Evolutionary conservation across 192 early-diverging fungal species (phyloP).

Genomic region (Mortierella alpina): DNA sequence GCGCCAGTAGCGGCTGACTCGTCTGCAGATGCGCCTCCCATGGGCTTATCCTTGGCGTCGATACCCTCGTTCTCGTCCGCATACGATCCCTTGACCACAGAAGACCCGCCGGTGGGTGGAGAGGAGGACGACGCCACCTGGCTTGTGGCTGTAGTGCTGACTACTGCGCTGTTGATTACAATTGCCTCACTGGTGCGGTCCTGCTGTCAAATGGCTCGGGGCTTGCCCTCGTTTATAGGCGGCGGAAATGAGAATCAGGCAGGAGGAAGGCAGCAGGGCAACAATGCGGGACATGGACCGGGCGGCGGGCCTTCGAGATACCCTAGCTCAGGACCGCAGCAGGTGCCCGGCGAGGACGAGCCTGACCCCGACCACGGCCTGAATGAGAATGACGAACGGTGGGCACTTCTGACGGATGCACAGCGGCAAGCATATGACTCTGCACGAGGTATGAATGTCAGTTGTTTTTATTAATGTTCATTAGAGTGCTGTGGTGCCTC

Average conservation of each 20-base stretch:
- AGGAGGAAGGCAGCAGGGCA: neutral
- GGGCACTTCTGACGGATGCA: constrained; percentile 34
- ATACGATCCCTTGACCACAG: neutral
- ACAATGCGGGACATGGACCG: constrained; percentile 14
- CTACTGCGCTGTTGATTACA: constrained; percentile 10
- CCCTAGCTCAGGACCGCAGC: constrained; percentile 32
- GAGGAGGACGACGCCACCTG: constrained; percentile 37
- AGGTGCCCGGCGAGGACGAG: constrained; percentile 33
- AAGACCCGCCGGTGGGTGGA: neutral
- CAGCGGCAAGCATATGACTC: constrained; percentile 41
- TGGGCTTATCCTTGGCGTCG: neutral
- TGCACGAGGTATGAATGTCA: constrained; percentile 20
- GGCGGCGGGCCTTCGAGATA: constrained; percentile 9
- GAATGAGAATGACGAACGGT: constrained; percentile 43
- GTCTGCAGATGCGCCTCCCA: too few relatives aligned
- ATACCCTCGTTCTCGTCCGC: constrained; percentile 14
- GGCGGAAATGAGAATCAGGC: neutral
- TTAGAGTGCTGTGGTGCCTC: too few relatives aligned
- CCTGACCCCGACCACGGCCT: constrained; percentile 26
- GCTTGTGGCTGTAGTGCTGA: constrained; percentile 22
- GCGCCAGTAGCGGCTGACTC: too few relatives aligned
- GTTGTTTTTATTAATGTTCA: neutral
- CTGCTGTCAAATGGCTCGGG: constrained; percentile 22
- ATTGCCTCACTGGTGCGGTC: constrained; percentile 14
- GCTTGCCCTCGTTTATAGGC: constrained; percentile 5